Base-by-base conservation (phyloP, 2,329 filamentous ascomycete species). In the Teratosphaeria destructans region DNA sequence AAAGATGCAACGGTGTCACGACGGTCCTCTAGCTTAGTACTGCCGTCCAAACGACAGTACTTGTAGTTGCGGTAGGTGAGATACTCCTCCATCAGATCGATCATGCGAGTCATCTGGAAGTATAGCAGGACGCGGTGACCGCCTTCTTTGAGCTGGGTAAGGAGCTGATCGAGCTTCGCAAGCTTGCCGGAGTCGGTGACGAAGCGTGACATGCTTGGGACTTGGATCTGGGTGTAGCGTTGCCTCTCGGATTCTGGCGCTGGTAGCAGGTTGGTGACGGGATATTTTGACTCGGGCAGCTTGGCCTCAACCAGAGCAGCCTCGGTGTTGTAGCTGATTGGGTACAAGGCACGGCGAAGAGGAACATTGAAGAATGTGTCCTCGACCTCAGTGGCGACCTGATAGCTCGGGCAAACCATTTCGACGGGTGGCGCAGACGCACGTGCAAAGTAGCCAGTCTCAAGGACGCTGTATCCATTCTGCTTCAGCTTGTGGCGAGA, bases 41-140 rank as follows among this genome's bases (percentile, higher is more conserved):
- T 96, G 71, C 94, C 94, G 70, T 99, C 94, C 53, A 99, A 82
- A 61, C 94, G 89, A 70, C 93, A 95, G 77, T 96, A 99, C 75
- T 95, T 96, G 85, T 96, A 97, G 77, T 97, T 96, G 73, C 94
- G 90, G 78, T 97, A 97, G 0, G 94, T 97, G 61, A 99, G 81
- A 68, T 97, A 99, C 76, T 99, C 94, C 74, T 99, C 94, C 89
- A 97, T 97, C 62, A 99, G 80, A 73, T 99, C 93, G 71, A 99
- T 97, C 94, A 99, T 99, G 71, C 90, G 89, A 3, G 94, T 99
- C 94, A 99, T 99, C 80, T 99, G 94, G 89, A 99, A 99, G 81
- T 99, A 99, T 23, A 99, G 80, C 58, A 99, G 80, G 26, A 99
- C 94, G 70, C 94, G 91, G 68, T 99, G 94, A 39, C 89, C 89